Evolutionary conservation across 2,329 filamentous ascomycete genomes (phyloP).

Genomic region (Pseudogymnoascus sp.): DNA sequence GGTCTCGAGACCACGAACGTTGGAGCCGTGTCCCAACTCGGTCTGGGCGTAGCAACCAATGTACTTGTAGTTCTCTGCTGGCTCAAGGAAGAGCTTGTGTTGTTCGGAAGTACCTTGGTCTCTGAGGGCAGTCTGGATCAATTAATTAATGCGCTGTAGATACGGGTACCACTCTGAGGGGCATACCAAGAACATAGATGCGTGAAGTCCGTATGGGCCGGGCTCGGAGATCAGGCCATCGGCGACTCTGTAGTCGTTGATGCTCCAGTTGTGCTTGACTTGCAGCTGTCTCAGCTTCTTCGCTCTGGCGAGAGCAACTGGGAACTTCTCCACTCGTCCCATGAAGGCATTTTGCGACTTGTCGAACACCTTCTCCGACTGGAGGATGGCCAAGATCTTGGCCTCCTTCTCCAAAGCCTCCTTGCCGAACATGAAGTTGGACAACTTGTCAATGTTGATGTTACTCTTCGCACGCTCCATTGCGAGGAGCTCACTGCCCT

Average conservation of each 20-base stretch:
- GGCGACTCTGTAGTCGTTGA: constrained; percentile 55
- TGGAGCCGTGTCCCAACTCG: constrained; percentile 70
- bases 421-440: constrained; percentile 60
- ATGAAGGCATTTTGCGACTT: constrained; percentile 71
- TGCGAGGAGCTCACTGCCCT: constrained; percentile 60
- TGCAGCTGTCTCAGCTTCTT: constrained; percentile 62
- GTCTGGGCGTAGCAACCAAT: constrained; percentile 78
- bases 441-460: constrained; percentile 57
- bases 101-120: constrained; percentile 68
- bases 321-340: constrained; percentile 59
- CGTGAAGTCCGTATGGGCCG: constrained; percentile 65
- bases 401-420: constrained; percentile 52
- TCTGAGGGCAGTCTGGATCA: constrained; percentile 50
- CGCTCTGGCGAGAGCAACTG: constrained; percentile 58
- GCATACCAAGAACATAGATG: constrained; percentile 56
- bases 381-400: constrained; percentile 53
- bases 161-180: neutral
- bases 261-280: constrained; percentile 56
- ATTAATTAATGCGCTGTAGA: neutral
- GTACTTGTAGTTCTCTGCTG: constrained; percentile 58
- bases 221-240: constrained; percentile 65
- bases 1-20: constrained; percentile 50
- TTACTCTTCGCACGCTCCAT: constrained; percentile 60
- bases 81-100: constrained; percentile 62
- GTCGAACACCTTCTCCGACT: constrained; percentile 62